Conservation (phyloP, 1,284 basidiomycete species). For the Irpex sp. region DNA sequence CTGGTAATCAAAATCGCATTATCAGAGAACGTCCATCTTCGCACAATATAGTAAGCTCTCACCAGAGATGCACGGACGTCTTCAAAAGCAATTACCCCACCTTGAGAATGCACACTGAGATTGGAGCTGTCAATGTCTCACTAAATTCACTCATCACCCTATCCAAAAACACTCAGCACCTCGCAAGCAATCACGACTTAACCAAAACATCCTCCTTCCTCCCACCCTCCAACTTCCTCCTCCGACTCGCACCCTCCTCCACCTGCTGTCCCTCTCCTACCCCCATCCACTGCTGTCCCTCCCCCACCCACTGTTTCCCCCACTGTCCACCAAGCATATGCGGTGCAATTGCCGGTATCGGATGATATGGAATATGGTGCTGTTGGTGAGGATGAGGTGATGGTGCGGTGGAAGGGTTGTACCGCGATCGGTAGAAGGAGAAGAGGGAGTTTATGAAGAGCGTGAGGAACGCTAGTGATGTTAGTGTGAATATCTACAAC, state of each 20-base stretch:
- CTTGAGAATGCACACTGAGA: too few species aligned
- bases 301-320: conserved; percentile 26
- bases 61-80: too few species aligned
- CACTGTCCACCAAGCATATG: conserved; percentile 39
- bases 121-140: too few species aligned
- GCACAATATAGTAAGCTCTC: background rate
- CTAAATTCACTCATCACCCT: too few species aligned
- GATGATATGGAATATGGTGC: conserved; percentile 40
- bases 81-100: too few species aligned
- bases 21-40: too few species aligned
- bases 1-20: too few species aligned
- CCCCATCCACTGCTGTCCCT: too few species aligned
- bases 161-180: too few species aligned
- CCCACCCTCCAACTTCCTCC: conserved; percentile 62
- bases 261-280: conserved; percentile 11
- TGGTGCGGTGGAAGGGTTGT: conserved; percentile 23
- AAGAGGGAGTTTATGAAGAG: conserved; percentile 82
- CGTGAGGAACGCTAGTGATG: conserved; percentile 77
- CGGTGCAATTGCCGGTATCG: conserved; percentile 38
- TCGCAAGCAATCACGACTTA: conserved; percentile 8
- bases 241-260: conserved; percentile 44
- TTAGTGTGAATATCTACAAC: conserved; percentile 61
- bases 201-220: conserved; percentile 47
- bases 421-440: conserved; percentile 68
- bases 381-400: conserved; percentile 2